Percentiles rank a stretch among this genome's conserved stretches.
These are phyloP conservation scores for Salvia rosmarinus DNA, from an alignment of 257 asterid genomes.

Conservation along the genomic window DNA sequence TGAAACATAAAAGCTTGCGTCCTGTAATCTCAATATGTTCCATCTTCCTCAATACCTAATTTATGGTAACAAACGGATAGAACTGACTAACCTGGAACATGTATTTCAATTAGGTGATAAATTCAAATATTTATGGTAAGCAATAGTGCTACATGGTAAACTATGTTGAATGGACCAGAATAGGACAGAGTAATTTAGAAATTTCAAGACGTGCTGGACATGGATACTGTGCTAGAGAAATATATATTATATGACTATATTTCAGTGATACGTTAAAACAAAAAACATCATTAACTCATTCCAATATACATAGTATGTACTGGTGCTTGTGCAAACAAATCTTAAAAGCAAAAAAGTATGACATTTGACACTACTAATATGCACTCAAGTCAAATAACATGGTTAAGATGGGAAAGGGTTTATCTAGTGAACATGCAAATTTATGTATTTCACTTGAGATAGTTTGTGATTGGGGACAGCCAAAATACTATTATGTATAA, in stretches of 20 bases:
- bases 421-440: not conserved
- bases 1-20: not conserved
- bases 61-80: not conserved
- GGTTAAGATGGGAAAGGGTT: not conserved
- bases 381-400: not conserved
- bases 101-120: not conserved
- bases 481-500: slow-evolving; percentile 1
- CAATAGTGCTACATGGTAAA: not conserved
- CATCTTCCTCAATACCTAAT: not conserved
- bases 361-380: not conserved
- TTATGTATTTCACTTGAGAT: slow-evolving; percentile 1
- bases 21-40: not conserved
- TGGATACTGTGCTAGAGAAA: not conserved
- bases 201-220: not conserved
- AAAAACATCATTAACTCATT: not conserved
- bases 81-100: not conserved
- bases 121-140: not conserved
- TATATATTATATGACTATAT: not conserved
- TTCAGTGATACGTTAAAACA: not conserved
- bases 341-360: not conserved
- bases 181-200: not conserved
- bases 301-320: not conserved
- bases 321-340: not conserved
- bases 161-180: not conserved
- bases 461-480: not conserved